Evolutionary conservation across 306 rosid genomes (phyloP).

Genomic region (Vachellia collinsii): DNA sequence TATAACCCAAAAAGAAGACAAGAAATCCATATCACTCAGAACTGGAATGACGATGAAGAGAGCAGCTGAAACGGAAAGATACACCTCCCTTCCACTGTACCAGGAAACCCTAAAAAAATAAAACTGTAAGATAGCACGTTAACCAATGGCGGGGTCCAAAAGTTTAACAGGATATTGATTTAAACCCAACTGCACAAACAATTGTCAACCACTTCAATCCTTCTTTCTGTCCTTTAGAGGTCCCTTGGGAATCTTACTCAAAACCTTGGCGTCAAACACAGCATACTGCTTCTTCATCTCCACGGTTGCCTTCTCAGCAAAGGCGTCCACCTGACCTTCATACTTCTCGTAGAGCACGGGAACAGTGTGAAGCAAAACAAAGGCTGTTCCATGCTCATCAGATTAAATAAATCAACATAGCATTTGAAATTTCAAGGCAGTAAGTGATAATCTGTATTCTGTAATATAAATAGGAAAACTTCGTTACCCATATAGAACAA

Average conservation of each 20-base stretch:
- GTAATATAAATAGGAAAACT: too few species aligned
- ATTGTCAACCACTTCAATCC: constrained; percentile 44
- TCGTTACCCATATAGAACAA: constrained; percentile 80
- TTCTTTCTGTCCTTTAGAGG: constrained; percentile 70
- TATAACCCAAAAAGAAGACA: not conserved
- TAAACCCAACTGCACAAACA: constrained; percentile 37
- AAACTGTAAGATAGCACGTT: constrained; percentile 40
- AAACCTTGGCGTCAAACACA: constrained; percentile 81
- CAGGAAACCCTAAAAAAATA: constrained; percentile 30
- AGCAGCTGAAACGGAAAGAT: too few species aligned
- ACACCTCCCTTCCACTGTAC: constrained; percentile 44
- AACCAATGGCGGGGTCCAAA: constrained; percentile 42
- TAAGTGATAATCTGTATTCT: not conserved
- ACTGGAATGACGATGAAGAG: constrained; percentile 22
- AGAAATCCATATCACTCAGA: constrained; percentile 36
- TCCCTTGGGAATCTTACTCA: constrained; percentile 81
- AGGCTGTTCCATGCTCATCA: constrained; percentile 52
- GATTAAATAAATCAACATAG: not conserved
- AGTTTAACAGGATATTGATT: constrained; percentile 24
- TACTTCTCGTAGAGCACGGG: constrained; percentile 89
- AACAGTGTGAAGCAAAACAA: constrained; percentile 76
- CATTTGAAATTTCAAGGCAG: not conserved
- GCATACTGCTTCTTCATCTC: constrained; percentile 86
- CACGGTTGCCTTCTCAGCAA: constrained; percentile 73
- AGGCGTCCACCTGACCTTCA: constrained; percentile 68